Evolutionary conservation across 495 filamentous ascomycete species (phyloP).

Genomic region (Parachaetomium inaequale): DNA sequence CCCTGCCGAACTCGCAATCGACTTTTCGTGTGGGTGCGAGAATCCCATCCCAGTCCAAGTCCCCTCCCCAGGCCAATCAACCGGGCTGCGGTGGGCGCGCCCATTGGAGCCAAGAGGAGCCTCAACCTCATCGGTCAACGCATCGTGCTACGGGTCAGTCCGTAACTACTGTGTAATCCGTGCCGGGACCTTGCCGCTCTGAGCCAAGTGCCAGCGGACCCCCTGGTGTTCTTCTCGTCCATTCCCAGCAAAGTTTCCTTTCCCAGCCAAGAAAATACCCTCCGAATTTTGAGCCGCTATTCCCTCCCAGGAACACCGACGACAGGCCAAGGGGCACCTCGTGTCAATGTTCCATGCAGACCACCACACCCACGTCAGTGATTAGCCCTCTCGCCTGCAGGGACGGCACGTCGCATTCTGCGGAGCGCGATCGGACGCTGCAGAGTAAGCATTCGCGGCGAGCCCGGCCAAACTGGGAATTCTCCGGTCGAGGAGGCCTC

Average conservation of each 20-base stretch:
- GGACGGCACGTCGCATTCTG: conserved; percentile 18
- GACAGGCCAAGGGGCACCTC: background rate
- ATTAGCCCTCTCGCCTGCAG: conserved; percentile 14
- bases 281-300: background rate
- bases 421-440: conserved; percentile 13
- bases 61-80: background rate
- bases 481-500: background rate
- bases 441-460: conserved; percentile 3
- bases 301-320: background rate
- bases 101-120: conserved; percentile 16
- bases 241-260: conserved; percentile 4
- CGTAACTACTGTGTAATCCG: conserved; percentile 8
- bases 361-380: background rate
- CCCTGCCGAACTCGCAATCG: background rate
- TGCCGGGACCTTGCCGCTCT: conserved; percentile 16
- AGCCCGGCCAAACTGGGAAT: background rate
- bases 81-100: background rate
- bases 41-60: background rate
- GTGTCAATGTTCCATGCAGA: background rate
- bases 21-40: background rate
- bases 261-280: background rate
- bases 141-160: conserved; percentile 27
- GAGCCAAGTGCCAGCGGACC: conserved; percentile 6
- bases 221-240: background rate
- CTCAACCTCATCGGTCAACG: conserved; percentile 32